phyloP scores from a whole-genome alignment of 2,329 filamentous ascomycete genomes.

The Lachnellula hyalina region DNA sequence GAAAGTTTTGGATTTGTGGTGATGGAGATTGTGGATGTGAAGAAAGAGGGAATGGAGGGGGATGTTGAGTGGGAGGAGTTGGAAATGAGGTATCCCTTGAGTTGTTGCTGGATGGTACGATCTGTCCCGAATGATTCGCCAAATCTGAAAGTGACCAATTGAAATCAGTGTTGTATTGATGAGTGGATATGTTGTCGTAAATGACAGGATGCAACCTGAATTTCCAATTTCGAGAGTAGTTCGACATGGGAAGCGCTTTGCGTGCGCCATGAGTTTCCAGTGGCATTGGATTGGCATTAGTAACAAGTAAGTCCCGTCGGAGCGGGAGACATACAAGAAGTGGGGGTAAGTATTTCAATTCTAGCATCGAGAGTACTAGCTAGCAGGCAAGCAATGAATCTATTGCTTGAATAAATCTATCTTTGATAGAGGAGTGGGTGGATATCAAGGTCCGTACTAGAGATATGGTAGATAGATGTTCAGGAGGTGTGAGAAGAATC shows the following conservation, averaged over 20 bases:
- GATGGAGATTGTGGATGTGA: neutral
- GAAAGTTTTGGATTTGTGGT: neutral
- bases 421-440: slow-evolving; percentile 43
- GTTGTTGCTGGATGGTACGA: neutral
- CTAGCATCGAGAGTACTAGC: slow-evolving; percentile 35
- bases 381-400: slow-evolving; percentile 40
- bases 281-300: slow-evolving; percentile 20
- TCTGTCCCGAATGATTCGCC: neutral
- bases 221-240: slow-evolving; percentile 42
- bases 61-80: neutral
- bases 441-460: slow-evolving; percentile 19
- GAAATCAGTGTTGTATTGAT: slow-evolving; percentile 19
- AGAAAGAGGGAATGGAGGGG: neutral
- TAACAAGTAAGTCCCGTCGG: neutral
- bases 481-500: no score
- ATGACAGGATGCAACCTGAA: slow-evolving; percentile 44
- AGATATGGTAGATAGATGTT: no score
- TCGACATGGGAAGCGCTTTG: slow-evolving; percentile 42
- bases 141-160: no score
- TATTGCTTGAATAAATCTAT: slow-evolving; percentile 34
- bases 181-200: slow-evolving; percentile 41
- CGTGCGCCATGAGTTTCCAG: slow-evolving; percentile 41
- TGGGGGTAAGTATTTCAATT: slow-evolving; percentile 40
- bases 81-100: neutral
- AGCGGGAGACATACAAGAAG: slow-evolving; percentile 29